phyloP scores from a whole-genome alignment of 2,329 filamentous ascomycete genomes.

The Alternaria metachromatica region DNA sequence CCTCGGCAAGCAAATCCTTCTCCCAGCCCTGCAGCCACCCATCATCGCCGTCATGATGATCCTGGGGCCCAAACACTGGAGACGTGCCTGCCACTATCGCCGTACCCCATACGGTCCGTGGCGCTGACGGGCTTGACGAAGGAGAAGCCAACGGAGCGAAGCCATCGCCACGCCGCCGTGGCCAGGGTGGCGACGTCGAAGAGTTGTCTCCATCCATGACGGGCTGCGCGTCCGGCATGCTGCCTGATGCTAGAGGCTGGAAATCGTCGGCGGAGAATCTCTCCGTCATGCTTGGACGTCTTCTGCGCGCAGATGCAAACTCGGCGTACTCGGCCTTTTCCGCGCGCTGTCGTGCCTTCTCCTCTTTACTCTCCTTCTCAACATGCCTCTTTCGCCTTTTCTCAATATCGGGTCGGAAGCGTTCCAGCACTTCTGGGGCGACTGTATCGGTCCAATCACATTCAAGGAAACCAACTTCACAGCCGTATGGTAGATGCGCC shows the following conservation, averaged over 20 bases:
- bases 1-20: slow-evolving; percentile 72
- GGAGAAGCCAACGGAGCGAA: slow-evolving; percentile 76
- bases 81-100: slow-evolving; percentile 65
- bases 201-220: slow-evolving; percentile 42
- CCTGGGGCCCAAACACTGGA: slow-evolving; percentile 59
- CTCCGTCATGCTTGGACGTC: slow-evolving; percentile 62
- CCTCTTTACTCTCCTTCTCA: slow-evolving; percentile 85
- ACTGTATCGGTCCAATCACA: slow-evolving; percentile 96
- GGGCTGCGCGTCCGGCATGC: slow-evolving; percentile 30
- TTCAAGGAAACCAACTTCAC: slow-evolving; percentile 87
- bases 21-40: slow-evolving; percentile 90
- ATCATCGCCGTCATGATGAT: slow-evolving; percentile 64
- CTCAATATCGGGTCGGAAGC: slow-evolving; percentile 79
- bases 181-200: slow-evolving; percentile 57
- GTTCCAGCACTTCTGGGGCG: slow-evolving; percentile 72
- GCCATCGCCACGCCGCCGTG: slow-evolving; percentile 60
- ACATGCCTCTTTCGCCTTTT: slow-evolving; percentile 75
- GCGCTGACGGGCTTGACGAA: slow-evolving; percentile 78
- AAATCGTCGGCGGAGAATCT: slow-evolving; percentile 60
- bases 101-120: slow-evolving; percentile 93
- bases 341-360: slow-evolving; percentile 81
- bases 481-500: slow-evolving; percentile 85
- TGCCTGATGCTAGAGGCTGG: slow-evolving; percentile 43
- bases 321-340: slow-evolving; percentile 79
- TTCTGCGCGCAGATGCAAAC: slow-evolving; percentile 70